These are phyloP conservation scores for Globisporangium spiculum DNA, from an alignment of 352 stramenopile species.

Conservation along the genomic window DNA sequence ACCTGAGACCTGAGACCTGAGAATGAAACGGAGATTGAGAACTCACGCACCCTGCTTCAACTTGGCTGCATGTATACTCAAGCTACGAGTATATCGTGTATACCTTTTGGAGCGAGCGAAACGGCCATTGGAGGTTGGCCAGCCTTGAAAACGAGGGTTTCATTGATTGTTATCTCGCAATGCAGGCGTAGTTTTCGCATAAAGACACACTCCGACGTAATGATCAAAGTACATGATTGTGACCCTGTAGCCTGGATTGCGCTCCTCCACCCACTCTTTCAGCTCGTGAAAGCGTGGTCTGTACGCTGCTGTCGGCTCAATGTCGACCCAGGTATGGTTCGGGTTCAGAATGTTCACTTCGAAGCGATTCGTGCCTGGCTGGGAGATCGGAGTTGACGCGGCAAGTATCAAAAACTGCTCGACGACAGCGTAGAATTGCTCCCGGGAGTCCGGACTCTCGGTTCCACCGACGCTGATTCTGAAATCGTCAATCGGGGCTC, in stretches of 20 bases:
- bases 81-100: no score
- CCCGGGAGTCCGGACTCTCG: not conserved
- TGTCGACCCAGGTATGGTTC: not conserved
- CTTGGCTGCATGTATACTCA: no score
- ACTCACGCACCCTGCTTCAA: no score
- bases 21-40: no score
- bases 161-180: not conserved
- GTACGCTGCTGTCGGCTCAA: not conserved
- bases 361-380: not conserved
- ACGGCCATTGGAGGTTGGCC: no score
- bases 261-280: not conserved
- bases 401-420: not conserved
- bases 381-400: not conserved
- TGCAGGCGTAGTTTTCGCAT: not conserved
- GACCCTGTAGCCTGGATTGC: not conserved
- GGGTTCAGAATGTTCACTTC: not conserved
- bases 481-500: not conserved
- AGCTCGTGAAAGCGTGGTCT: not conserved
- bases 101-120: no score
- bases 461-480: not conserved
- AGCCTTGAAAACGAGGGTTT: not conserved
- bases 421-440: not conserved
- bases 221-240: not conserved
- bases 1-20: no score
- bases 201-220: not conserved